Evolutionary conservation across 2,329 filamentous ascomycete genomes (phyloP).

Genomic region (Teratosphaeria destructans): DNA sequence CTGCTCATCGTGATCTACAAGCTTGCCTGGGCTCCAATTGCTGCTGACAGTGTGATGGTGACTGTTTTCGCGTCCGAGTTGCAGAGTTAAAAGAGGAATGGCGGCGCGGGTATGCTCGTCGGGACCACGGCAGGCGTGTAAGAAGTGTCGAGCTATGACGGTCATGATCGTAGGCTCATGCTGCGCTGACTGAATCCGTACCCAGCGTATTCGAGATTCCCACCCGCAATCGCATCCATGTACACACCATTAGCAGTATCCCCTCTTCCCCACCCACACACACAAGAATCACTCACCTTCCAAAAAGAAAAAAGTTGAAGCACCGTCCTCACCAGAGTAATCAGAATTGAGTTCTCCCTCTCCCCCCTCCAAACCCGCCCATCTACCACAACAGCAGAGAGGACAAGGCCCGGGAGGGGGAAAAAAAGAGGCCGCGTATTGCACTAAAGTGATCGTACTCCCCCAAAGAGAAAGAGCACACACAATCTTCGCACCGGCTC

Average conservation of each 20-base stretch:
- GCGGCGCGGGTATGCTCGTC: no score
- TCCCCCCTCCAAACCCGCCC: conserved; percentile 22
- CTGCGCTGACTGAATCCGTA: no score
- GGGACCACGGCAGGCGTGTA: no score
- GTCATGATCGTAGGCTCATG: no score
- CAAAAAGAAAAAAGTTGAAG: conserved; percentile 45
- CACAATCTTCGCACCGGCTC: conserved; percentile 93
- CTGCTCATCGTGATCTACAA: no score
- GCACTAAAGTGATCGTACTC: conserved; percentile 66
- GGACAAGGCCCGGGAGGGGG: background rate
- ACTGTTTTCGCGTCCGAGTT: no score
- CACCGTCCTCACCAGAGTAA: conserved; percentile 77
- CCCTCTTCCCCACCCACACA: background rate
- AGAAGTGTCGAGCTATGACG: no score
- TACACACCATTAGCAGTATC: background rate
- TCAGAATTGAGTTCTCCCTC: conserved; percentile 80
- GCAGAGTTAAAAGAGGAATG: no score
- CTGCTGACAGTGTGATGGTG: no score
- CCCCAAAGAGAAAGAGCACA: conserved; percentile 31
- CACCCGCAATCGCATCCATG: background rate
- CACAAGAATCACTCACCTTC: conserved; percentile 3
- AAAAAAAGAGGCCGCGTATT: conserved; percentile 72
- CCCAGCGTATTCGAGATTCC: no score
- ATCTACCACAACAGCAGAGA: conserved; percentile 23
- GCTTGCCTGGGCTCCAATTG: no score